phyloP scores from a whole-genome alignment of 164 flowering plant genomes.

The Echeveria elegans region DNA sequence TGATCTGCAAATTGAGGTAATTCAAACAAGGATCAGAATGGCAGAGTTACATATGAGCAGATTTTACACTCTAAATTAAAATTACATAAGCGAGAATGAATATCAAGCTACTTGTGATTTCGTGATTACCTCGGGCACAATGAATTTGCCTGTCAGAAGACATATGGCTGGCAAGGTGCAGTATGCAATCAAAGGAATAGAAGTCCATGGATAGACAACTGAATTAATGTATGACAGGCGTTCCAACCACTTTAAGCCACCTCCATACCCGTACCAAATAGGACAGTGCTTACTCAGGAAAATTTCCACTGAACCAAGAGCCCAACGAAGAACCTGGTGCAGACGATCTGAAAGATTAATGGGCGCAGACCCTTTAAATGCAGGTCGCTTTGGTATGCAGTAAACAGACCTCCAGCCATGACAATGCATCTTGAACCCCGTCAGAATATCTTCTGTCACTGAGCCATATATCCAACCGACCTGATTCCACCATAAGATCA shows the following conservation, averaged over 20 bases:
- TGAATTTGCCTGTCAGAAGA: constrained; percentile 95
- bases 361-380: constrained; percentile 98
- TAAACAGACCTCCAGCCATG: constrained; percentile 98
- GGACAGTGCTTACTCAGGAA: constrained; percentile 96
- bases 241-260: constrained; percentile 91
- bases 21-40: neutral
- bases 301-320: constrained; percentile 93
- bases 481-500: constrained; percentile 24
- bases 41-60: neutral
- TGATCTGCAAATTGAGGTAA: constrained; percentile 60
- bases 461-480: constrained; percentile 99
- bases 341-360: constrained; percentile 90
- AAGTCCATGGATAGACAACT: constrained; percentile 91
- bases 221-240: constrained; percentile 89
- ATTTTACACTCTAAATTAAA: neutral
- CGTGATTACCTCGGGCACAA: constrained; percentile 93
- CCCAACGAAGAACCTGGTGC: constrained; percentile 98
- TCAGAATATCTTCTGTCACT: constrained; percentile 89
- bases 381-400: constrained; percentile 95
- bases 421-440: constrained; percentile 99
- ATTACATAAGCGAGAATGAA: neutral
- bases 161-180: constrained; percentile 87
- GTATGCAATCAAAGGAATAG: constrained; percentile 89
- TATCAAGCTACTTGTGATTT: too few relatives aligned
- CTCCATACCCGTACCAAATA: constrained; percentile 91